Evolutionary conservation across 1,139 yeast genomes (phyloP).

Genomic region (Magnusiomyces clavatus): DNA sequence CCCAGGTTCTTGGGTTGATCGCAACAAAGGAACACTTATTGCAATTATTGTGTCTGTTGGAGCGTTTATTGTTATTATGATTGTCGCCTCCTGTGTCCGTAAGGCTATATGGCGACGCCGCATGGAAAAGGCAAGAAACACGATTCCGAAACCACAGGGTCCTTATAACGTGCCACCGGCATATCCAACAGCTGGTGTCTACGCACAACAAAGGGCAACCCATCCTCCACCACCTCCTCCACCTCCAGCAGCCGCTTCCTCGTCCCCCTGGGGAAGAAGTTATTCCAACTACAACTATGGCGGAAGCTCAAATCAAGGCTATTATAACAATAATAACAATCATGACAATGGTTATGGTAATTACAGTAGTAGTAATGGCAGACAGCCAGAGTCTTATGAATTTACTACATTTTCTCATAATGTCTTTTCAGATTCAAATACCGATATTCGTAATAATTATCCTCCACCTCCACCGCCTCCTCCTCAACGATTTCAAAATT

Average conservation of each 20-base stretch:
- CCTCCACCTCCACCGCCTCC: no score
- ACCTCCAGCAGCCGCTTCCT: neutral
- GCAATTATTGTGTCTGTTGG: slow-evolving; percentile 17
- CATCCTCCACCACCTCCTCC: neutral
- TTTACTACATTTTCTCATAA: no score
- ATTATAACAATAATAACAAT: neutral
- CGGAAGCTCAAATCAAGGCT: neutral
- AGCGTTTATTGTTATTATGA: slow-evolving; percentile 11
- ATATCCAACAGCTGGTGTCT: slow-evolving; percentile 31
- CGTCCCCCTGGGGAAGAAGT: neutral
- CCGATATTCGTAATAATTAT: no score
- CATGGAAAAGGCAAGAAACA: neutral
- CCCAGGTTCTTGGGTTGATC: slow-evolving; percentile 15
- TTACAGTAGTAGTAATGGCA: no score
- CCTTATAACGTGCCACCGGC: slow-evolving; percentile 30
- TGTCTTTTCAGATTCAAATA: no score
- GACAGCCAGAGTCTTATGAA: no score
- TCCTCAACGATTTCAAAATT: no score
- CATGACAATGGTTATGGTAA: no score
- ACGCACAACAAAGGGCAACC: slow-evolving; percentile 23
- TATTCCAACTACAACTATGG: slow-evolving; percentile 1
- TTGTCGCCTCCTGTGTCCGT: neutral
- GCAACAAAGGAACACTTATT: slow-evolving; percentile 16
- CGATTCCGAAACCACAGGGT: slow-evolving; percentile 11
- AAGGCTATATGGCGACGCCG: no score